phyloP scores from a whole-genome alignment of 2,329 filamentous ascomycete genomes.

The Westerdykella sp. region DNA sequence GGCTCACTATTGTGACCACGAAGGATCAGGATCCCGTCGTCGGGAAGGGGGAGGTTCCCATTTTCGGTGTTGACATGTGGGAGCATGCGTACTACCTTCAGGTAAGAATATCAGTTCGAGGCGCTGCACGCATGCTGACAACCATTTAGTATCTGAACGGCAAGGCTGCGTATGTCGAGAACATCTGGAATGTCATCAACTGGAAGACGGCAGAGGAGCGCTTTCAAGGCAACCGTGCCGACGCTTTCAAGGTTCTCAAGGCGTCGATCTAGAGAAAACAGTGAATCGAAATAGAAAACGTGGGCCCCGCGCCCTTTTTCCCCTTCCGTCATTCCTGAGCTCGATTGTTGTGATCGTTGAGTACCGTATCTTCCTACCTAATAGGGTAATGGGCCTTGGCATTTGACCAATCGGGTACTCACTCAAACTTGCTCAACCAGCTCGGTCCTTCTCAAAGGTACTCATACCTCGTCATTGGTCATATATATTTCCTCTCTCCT shows the following conservation, averaged over 20 bases:
- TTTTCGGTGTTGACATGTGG: conserved; percentile 85
- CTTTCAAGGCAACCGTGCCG: conserved; percentile 44
- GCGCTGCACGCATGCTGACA: conserved; percentile 2
- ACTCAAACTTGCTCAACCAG: conserved; percentile 32
- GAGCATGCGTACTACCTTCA: conserved; percentile 89
- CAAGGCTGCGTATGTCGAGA: conserved; percentile 67
- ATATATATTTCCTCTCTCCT: neutral
- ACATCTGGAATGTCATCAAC: conserved; percentile 73
- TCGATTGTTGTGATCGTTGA: no score
- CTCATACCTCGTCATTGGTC: conserved; percentile 9
- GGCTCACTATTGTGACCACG: conserved; percentile 67
- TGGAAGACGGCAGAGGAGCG: conserved; percentile 65
- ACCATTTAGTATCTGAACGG: conserved; percentile 62
- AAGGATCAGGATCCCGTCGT: conserved; percentile 79
- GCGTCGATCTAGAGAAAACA: conserved; percentile 21
- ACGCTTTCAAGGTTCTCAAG: conserved; percentile 37
- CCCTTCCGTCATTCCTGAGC: no score
- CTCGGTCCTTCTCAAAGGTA: conserved; percentile 17
- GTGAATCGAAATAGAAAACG: neutral
- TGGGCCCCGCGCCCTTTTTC: no score
- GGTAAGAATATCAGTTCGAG: conserved; percentile 35
- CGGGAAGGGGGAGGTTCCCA: conserved; percentile 54
- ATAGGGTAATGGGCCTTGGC: conserved; percentile 4
- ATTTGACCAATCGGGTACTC: conserved; percentile 25
- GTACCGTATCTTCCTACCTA: no score